phyloP scores from a whole-genome alignment of 148 eudicot genomes.

The Pharnaceum exiguum region DNA sequence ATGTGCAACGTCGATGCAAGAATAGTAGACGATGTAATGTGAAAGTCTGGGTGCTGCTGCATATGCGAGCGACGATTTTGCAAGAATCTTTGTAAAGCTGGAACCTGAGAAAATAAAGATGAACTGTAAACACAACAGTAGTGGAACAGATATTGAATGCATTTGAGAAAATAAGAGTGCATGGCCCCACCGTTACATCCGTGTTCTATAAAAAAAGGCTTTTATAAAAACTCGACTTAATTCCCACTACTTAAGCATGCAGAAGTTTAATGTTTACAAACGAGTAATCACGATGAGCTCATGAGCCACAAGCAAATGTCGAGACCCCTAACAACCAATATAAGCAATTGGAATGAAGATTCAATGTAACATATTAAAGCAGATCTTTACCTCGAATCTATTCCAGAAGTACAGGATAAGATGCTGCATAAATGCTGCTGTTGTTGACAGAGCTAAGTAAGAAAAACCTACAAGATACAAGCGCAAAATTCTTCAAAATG shows the following conservation, averaged over 20 bases:
- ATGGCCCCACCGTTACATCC: neutral
- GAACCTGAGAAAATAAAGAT: conserved; percentile 52
- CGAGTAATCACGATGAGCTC: too few species aligned
- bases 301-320: too few species aligned
- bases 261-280: too few species aligned
- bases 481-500: neutral
- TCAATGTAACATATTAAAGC: neutral
- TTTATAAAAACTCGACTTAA: too few species aligned
- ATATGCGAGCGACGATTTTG: conserved; percentile 74
- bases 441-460: conserved; percentile 86
- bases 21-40: conserved; percentile 86
- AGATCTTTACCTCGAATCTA: conserved; percentile 91
- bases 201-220: too few species aligned
- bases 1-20: conserved; percentile 91
- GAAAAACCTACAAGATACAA: conserved; percentile 62
- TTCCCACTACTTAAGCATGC: too few species aligned
- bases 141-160: neutral
- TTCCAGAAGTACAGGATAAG: conserved; percentile 97
- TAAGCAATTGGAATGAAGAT: too few species aligned
- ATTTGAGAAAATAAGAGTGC: neutral
- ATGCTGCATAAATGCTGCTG: conserved; percentile 96
- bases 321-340: too few species aligned
- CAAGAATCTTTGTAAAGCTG: conserved; percentile 90
- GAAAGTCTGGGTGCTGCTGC: conserved; percentile 93
- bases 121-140: neutral